Conservation (phyloP, 2,329 filamentous ascomycete genomes). For the Macrophomina tecta region DNA sequence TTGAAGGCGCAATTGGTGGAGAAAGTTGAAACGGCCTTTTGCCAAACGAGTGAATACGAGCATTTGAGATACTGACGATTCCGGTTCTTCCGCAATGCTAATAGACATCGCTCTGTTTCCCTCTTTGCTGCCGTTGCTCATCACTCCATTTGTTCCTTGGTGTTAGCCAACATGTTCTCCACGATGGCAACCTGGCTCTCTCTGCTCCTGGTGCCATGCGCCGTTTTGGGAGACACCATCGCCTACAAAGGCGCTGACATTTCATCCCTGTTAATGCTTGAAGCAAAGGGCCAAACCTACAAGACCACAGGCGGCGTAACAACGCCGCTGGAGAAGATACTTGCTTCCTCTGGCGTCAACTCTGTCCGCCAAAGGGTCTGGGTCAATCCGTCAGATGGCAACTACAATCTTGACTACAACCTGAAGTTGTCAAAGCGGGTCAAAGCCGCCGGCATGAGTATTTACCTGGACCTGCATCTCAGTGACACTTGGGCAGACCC, state of each 20-base stretch:
- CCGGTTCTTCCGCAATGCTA: background rate
- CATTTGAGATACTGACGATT: background rate
- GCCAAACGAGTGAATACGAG: background rate
- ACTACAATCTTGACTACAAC: slow-evolving; percentile 75
- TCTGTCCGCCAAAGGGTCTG: slow-evolving; percentile 74
- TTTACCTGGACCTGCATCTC: slow-evolving; percentile 71
- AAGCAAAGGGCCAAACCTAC: slow-evolving; percentile 66
- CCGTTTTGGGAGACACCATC: slow-evolving; percentile 40
- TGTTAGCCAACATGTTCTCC: background rate
- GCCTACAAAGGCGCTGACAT: slow-evolving; percentile 73
- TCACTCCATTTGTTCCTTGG: background rate
- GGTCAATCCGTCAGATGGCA: slow-evolving; percentile 63
- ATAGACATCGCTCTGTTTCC: background rate
- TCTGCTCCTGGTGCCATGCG: slow-evolving; percentile 6
- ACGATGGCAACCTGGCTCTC: background rate
- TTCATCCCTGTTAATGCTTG: slow-evolving; percentile 70
- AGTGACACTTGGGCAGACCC: slow-evolving; percentile 77
- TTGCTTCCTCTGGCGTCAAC: slow-evolving; percentile 68
- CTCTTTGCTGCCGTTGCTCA: background rate
- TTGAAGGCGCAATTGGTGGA: slow-evolving; percentile 22
- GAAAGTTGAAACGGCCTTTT: slow-evolving; percentile 16
- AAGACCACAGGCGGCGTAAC: slow-evolving; percentile 60
- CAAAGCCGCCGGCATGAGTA: slow-evolving; percentile 64
- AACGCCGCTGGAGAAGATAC: slow-evolving; percentile 67
- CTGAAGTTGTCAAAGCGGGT: slow-evolving; percentile 69